A percentile compares a stretch with the other conserved stretches of the same genome.
Evolutionary conservation across 2,329 filamentous ascomycete species (phyloP).

Genomic region (Myriosclerotinia curreyana): DNA sequence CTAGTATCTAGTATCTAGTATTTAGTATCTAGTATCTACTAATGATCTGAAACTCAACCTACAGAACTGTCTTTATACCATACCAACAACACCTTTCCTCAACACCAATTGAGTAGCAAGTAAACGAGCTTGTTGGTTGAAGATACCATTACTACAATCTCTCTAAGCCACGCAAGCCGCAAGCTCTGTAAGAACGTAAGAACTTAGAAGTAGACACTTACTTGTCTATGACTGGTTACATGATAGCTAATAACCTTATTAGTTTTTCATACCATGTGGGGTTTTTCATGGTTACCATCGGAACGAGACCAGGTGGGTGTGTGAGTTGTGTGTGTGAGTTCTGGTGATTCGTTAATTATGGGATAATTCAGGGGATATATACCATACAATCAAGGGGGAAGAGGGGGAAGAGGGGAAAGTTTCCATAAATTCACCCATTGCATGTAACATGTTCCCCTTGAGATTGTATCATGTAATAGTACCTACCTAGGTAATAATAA

Average conservation of each 20-base stretch:
- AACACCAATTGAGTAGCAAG: background rate
- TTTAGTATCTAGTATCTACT: too few species aligned
- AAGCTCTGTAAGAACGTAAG: too few species aligned
- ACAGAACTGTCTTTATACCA: background rate
- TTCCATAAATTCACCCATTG: too few species aligned
- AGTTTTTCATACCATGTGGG: background rate
- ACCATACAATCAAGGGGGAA: too few species aligned
- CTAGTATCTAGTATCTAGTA: too few species aligned
- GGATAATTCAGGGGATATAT: too few species aligned
- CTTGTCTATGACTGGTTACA: background rate
- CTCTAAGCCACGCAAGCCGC: constrained; percentile 1
- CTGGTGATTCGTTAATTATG: too few species aligned
- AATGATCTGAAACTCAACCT: background rate
- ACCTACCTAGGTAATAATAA: too few species aligned
- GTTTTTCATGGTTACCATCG: background rate
- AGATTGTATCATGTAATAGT: background rate
- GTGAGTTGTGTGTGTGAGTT: too few species aligned
- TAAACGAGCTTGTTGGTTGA: background rate
- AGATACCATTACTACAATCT: background rate
- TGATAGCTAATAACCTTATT: background rate
- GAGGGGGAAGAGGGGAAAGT: too few species aligned
- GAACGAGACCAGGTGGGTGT: constrained; percentile 1
- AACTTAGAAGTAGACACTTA: constrained; percentile 5
- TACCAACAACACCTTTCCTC: background rate
- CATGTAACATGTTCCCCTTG: too few species aligned